Base-by-base conservation (phyloP, 2,329 filamentous ascomycete genomes). In the Stagonosporopsis rhizophila region DNA sequence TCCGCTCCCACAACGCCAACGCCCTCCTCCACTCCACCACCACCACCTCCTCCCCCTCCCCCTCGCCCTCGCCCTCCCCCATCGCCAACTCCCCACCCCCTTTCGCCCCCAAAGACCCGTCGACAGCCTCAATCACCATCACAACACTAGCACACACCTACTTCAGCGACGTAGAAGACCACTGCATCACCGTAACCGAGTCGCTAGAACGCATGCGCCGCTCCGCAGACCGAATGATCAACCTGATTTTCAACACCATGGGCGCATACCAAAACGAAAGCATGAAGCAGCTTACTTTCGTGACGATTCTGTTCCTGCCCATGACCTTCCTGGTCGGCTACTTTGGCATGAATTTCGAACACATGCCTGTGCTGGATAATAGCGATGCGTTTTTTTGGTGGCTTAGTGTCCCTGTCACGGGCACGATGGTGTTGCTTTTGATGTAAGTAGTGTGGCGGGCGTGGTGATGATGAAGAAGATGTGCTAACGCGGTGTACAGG, bases 211-310 rank as follows among this genome's bases (percentile, higher is more conserved):
- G 92, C 73, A 91, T 94, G 82, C 88, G 91, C 69, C 84, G 87
- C 55, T 87, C 88, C 15, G 81, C 83, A 3, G 80, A 83, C 69
- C 91, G 92, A 70, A 88, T 96, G 79, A 95, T 95, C 65, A 89
- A 90, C 62, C 81, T 96, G 34, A 96, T 96, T 56, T 96, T 96
- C 82, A 96, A 96, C 77, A 95, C 90, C 12, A 92, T 96, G 56
- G 87, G 90, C 44, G 89, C 92, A 2, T 87, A 87, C 56, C 93
- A 96, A 71, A 96, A 96, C 74, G 91, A 96, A 75, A 91, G 87
- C 60, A 96, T 96, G 90, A 93, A 91, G 77, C 90, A 94, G 71
- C 82, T 97, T 39, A 95, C 91, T 0, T 81, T 90, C 20, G 91
- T 94, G 20, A 96, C 92, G 6, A 94, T 96, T 58, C 87, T 96